Conservation (phyloP, 2,329 filamentous ascomycete species). For the Helotiales sp. region DNA sequence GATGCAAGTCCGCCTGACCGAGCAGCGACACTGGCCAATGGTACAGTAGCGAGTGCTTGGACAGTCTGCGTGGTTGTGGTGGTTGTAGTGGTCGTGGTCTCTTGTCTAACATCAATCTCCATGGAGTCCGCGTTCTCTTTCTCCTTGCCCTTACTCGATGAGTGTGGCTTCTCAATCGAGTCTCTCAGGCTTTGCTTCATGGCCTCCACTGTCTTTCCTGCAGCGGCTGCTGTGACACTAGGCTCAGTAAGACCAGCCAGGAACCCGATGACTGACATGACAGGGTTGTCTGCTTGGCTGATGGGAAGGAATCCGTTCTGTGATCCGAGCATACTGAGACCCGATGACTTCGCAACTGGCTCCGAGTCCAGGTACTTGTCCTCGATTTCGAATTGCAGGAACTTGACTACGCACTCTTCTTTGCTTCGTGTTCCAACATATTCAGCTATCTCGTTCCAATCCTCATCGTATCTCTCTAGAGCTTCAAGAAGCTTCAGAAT, state of each 20-base stretch:
- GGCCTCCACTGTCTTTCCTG: constrained; percentile 82
- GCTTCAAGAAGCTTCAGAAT: constrained; percentile 86
- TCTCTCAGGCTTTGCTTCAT: constrained; percentile 78
- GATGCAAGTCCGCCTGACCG: constrained; percentile 87
- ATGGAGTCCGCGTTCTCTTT: constrained; percentile 58
- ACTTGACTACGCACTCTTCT: constrained; percentile 96
- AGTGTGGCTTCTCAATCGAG: constrained; percentile 67
- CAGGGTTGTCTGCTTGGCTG: constrained; percentile 89
- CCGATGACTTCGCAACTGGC: constrained; percentile 52
- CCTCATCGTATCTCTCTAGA: constrained; percentile 89
- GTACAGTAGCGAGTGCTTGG: constrained; percentile 68
- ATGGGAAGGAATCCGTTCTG: constrained; percentile 83
- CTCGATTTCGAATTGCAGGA: constrained; percentile 94
- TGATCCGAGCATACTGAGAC: constrained; percentile 66
- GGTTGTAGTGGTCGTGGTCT: constrained; percentile 47
- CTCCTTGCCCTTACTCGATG: constrained; percentile 56
- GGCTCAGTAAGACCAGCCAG: constrained; percentile 89
- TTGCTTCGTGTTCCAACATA: constrained; percentile 88
- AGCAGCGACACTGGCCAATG: constrained; percentile 82
- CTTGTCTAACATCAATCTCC: constrained; percentile 60
- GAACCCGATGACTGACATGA: constrained; percentile 95
- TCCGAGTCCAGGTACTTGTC: constrained; percentile 93
- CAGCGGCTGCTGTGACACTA: constrained; percentile 84
- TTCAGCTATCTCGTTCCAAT: constrained; percentile 91
- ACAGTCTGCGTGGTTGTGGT: constrained; percentile 49